phyloP scores from a whole-genome alignment of 208 protist species.

The Wallacemonas sp. region DNA sequence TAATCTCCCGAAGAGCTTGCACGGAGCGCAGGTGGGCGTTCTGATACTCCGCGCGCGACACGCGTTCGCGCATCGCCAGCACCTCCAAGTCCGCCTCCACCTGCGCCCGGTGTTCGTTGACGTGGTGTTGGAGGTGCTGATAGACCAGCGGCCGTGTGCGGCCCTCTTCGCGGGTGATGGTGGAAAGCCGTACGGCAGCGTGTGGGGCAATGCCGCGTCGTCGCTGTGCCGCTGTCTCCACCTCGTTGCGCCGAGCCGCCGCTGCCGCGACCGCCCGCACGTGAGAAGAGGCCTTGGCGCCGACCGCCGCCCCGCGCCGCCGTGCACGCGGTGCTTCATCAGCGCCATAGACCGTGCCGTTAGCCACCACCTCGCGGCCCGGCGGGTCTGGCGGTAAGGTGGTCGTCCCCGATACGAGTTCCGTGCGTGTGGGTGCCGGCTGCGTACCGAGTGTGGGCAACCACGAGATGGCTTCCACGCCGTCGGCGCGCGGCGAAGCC shows the following conservation, averaged over 20 bases:
- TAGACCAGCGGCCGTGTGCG: conserved; percentile 35
- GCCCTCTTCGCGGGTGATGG: conserved; percentile 32
- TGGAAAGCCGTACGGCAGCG: conserved; percentile 18
- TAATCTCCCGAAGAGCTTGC: background rate
- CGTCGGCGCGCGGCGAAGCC: too few species aligned
- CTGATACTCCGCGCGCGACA: conserved; percentile 36
- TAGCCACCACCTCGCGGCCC: too few species aligned
- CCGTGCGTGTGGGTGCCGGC: too few species aligned
- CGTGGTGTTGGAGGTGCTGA: conserved; percentile 22
- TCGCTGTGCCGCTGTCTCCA: background rate
- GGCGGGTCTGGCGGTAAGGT: too few species aligned
- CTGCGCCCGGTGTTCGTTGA: conserved; percentile 21
- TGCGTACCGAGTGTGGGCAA: background rate
- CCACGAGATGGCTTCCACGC: background rate
- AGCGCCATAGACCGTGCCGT: too few species aligned
- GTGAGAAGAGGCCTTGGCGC: too few species aligned
- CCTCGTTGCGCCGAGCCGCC: background rate
- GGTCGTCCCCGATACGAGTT: too few species aligned
- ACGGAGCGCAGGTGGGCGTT: conserved; percentile 23
- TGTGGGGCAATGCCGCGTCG: conserved; percentile 1
- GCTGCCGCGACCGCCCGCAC: too few species aligned
- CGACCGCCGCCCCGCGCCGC: too few species aligned
- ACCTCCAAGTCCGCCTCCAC: conserved; percentile 24
- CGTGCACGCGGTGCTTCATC: too few species aligned
- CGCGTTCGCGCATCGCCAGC: conserved; percentile 27